These are phyloP conservation scores for Pleurotus sapidus DNA, from an alignment of 768 basidiomycete species.

Conservation along the genomic window DNA sequence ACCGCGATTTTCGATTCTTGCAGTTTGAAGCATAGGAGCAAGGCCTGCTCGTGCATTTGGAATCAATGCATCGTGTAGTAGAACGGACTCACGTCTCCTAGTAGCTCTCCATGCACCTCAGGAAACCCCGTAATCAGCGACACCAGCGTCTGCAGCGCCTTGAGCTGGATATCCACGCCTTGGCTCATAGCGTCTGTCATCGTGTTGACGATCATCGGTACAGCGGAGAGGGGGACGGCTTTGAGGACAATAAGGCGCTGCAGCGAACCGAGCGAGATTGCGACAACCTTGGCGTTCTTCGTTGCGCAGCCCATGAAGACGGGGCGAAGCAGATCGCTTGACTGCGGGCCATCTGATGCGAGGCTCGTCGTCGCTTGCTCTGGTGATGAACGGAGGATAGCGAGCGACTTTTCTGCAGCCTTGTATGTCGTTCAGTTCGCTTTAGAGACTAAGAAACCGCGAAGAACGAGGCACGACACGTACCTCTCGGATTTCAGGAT, in stretches of 20 bases:
- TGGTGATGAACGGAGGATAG: constrained; percentile 77
- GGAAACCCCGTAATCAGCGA: constrained; percentile 89
- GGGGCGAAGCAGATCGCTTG: constrained; percentile 78
- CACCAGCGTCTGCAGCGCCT: constrained; percentile 88
- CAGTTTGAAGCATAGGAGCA: constrained; percentile 91
- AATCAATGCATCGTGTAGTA: not conserved
- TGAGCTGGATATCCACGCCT: constrained; percentile 95
- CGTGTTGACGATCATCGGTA: constrained; percentile 77
- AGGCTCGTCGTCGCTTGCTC: constrained; percentile 73
- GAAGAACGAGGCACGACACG: constrained; percentile 18
- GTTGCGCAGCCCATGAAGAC: constrained; percentile 94
- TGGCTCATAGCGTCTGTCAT: constrained; percentile 88
- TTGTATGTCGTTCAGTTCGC: constrained; percentile 23
- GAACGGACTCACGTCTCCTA: constrained; percentile 70
- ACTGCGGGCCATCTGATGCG: constrained; percentile 80
- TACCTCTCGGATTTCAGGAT: constrained; percentile 94
- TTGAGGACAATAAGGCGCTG: constrained; percentile 87
- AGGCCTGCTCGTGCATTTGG: constrained; percentile 47
- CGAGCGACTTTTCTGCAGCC: constrained; percentile 88
- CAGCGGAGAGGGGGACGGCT: constrained; percentile 78
- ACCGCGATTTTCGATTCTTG: constrained; percentile 96
- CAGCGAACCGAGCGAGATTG: constrained; percentile 86
- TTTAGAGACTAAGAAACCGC: not conserved
- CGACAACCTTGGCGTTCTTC: constrained; percentile 91
- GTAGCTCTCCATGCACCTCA: constrained; percentile 71